Conservation (phyloP, 129 eudicot genomes). For the Flaveria sonorensis region DNA sequence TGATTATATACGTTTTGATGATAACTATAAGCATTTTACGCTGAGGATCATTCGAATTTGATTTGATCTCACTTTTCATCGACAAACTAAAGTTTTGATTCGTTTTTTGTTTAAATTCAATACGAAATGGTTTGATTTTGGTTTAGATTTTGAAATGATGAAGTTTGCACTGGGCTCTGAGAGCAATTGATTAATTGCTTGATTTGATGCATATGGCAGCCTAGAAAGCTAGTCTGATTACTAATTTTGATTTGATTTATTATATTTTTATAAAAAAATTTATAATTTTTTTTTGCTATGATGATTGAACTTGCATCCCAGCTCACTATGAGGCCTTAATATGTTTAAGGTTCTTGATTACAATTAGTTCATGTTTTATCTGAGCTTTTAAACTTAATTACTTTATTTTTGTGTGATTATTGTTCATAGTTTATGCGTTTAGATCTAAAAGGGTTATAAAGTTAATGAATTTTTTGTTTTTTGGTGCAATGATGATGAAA, state of each 20-base stretch:
- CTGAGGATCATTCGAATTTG: constrained; percentile 29
- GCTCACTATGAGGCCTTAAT: constrained; percentile 49
- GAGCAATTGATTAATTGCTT: constrained; percentile 40
- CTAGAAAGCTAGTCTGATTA: constrained; percentile 52
- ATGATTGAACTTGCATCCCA: constrained; percentile 50
- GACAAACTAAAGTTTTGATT: too few relatives aligned
- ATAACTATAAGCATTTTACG: constrained; percentile 39
- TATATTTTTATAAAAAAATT: too few relatives aligned
- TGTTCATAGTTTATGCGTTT: too few relatives aligned
- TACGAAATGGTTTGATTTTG: not conserved
- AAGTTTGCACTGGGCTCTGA: constrained; percentile 69
- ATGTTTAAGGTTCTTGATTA: constrained; percentile 44
- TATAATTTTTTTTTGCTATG: constrained; percentile 10
- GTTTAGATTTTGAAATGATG: constrained; percentile 47
- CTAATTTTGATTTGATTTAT: not conserved
- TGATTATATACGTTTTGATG: constrained; percentile 40
- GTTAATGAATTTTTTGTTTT: not conserved
- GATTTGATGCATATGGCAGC: constrained; percentile 47
- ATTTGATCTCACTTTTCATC: too few relatives aligned
- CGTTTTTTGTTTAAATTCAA: not conserved
- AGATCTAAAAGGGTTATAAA: too few relatives aligned
- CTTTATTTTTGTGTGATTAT: too few relatives aligned
- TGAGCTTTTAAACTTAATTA: constrained; percentile 5
- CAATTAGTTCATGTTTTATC: constrained; percentile 25
- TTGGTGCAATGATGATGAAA: constrained; percentile 36